These are phyloP conservation scores for Coccomyxa subellipsoidea DNA, from an alignment of 163 green algal genomes.

Conservation along the genomic window DNA sequence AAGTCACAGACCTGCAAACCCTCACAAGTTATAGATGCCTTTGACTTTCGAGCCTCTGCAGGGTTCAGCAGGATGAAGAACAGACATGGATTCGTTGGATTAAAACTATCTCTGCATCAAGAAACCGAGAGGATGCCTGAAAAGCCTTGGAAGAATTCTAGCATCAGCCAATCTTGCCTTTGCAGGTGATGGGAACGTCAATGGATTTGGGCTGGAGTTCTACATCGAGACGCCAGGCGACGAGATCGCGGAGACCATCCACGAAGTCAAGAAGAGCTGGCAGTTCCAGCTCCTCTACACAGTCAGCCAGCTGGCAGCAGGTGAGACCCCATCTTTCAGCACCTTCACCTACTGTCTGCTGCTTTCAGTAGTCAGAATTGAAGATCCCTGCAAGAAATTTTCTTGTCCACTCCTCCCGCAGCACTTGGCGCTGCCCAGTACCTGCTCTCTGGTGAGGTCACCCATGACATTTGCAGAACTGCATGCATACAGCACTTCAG, in stretches of 20 bases:
- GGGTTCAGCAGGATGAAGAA: no score
- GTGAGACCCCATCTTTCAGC: not conserved
- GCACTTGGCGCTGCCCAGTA: no score
- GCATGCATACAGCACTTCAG: not conserved
- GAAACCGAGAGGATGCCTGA: no score
- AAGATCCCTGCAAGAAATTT: no score
- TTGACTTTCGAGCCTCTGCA: no score
- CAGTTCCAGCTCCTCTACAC: slow-evolving; percentile 68
- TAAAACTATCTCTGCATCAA: no score
- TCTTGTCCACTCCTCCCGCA: no score
- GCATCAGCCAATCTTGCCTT: not conserved
- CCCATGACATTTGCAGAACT: not conserved
- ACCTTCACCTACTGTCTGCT: not conserved
- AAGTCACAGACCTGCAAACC: no score
- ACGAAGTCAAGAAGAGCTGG: slow-evolving; percentile 51
- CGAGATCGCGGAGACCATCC: slow-evolving; percentile 38
- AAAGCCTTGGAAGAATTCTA: not conserved
- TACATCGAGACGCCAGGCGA: slow-evolving; percentile 54
- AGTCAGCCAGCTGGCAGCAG: slow-evolving; percentile 52
- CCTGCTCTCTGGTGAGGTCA: no score
- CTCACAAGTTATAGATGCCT: no score
- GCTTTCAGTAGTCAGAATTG: no score
- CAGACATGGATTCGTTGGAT: no score
- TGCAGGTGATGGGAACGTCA: slow-evolving; percentile 55
- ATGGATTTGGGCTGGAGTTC: slow-evolving; percentile 64